phyloP scores from a whole-genome alignment of 2,329 filamentous ascomycete species.

The Venturia carpophila region DNA sequence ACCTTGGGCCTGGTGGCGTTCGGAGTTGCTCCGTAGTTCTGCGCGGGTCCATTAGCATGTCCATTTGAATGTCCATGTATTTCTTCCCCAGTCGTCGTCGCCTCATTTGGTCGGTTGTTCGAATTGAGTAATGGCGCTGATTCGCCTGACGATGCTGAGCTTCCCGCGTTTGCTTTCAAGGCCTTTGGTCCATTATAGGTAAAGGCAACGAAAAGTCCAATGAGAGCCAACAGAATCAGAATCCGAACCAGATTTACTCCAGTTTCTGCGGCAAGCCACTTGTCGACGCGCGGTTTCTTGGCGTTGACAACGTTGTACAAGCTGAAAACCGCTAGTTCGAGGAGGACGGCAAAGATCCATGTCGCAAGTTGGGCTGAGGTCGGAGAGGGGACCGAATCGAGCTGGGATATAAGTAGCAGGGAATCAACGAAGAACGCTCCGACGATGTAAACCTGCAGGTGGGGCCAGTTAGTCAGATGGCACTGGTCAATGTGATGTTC shows the following conservation, averaged over 20 bases:
- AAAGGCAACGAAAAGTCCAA: constrained; percentile 45
- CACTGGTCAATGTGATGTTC: constrained; percentile 21
- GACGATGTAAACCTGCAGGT: constrained; percentile 67
- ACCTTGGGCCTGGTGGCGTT: background rate
- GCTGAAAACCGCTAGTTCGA: constrained; percentile 66
- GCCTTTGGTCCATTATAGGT: background rate
- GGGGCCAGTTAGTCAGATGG: constrained; percentile 17
- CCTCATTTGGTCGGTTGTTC: constrained; percentile 5
- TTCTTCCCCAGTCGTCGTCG: constrained; percentile 31
- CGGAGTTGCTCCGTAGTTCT: constrained; percentile 10
- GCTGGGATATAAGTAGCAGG: constrained; percentile 75
- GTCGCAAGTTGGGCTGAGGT: constrained; percentile 70
- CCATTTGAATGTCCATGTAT: constrained; percentile 20
- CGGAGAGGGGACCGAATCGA: constrained; percentile 76
- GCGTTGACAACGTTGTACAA: constrained; percentile 63
- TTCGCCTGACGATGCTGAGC: constrained; percentile 5
- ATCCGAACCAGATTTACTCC: constrained; percentile 61
- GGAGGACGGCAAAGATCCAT: constrained; percentile 65
- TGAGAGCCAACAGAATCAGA: constrained; percentile 53
- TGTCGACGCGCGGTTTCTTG: constrained; percentile 51
- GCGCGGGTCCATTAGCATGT: constrained; percentile 3
- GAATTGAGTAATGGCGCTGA: constrained; percentile 9
- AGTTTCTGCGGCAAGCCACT: constrained; percentile 60
- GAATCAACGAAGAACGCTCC: constrained; percentile 82
- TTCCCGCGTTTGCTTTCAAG: background rate